Evolutionary conservation across 1,284 basidiomycete species (phyloP).

Genomic region (Apiotrichum sp.): DNA sequence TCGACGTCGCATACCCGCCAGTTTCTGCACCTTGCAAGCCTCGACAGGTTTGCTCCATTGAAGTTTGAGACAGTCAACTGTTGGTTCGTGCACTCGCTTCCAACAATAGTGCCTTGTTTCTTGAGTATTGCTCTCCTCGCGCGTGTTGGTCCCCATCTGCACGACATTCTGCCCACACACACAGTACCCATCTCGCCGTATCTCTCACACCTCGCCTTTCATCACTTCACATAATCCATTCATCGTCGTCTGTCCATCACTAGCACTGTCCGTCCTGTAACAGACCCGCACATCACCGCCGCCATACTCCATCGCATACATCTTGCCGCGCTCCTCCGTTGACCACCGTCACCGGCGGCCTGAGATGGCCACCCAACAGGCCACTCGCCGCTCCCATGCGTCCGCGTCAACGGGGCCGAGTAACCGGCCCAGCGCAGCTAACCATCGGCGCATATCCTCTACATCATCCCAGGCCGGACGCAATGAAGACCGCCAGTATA

Average conservation of each 20-base stretch:
- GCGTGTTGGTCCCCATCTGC: no score
- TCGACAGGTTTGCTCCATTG: no score
- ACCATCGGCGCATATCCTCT: slow-evolving; percentile 13
- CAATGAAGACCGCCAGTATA: slow-evolving; percentile 48
- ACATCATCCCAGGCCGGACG: slow-evolving; percentile 14
- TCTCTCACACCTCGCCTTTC: no score
- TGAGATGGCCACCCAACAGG: slow-evolving; percentile 8
- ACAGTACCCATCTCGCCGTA: no score
- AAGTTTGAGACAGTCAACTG: no score
- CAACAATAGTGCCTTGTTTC: no score
- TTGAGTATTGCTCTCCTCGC: no score
- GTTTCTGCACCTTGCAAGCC: no score
- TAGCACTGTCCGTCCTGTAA: not conserved
- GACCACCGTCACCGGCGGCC: not conserved
- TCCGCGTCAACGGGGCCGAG: slow-evolving; percentile 5
- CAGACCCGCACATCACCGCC: not conserved
- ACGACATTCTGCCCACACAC: no score
- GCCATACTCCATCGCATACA: not conserved
- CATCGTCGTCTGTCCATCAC: not conserved
- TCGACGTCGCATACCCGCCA: no score
- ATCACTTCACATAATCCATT: no score
- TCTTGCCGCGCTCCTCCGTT: not conserved
- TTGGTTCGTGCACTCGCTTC: no score
- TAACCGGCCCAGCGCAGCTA: not conserved
- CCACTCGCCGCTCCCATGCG: slow-evolving; percentile 4